Evolutionary conservation across 148 eudicot genomes (phyloP), one percentile per base, ranked within the genome.

Genomic region (Cornus florida): DNA sequence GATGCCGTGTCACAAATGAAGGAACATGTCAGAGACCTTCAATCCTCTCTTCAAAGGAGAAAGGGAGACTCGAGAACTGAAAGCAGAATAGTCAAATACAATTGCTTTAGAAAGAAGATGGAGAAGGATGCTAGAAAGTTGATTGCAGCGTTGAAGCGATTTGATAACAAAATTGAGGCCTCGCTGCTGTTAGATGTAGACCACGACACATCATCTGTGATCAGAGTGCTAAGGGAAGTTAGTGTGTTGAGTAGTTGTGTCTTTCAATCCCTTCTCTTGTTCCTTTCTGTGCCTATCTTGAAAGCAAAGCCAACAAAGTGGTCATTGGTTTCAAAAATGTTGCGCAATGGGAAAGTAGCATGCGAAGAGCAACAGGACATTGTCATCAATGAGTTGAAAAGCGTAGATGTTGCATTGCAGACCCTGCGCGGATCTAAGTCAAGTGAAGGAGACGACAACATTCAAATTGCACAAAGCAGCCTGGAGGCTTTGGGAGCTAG

Each of bases 101-200:
- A 72, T 12, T 77, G 60, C 24, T 87, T 88, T 13, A 72, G 93
- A 23, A 90, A 87, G 75, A 85, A 75, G 72, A 39, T 80, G 2
- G 85, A 75, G 31, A 86, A 79, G 64, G 86, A 81, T 10, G 73
- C 83, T 17, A 43, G 69, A 7, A 91, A 83, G 80, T 77, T 82
- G 75, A 80, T 85, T 56, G 72, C 76, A 66, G 50, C 32, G 31
- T 31, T 84, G 69, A 86, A 86, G 69, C 80, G 77, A 60, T 69
- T 75, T 3, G 91, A 88, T 66, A 77, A 31, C 35, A 84, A 70
- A 81, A 60, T 32, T 69, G 68, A 16, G 46, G 46, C 50, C 14
- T 67, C 66, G 67, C 67, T 32, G 28, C 77, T 13, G 6, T 38
- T 75, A 0, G 67, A 85, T 33, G 69, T 16, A 2, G 83, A 88